These are phyloP conservation scores for Parasarocladium wereldwijsianum DNA, from an alignment of 2,329 filamentous ascomycete genomes.

Conservation along the genomic window DNA sequence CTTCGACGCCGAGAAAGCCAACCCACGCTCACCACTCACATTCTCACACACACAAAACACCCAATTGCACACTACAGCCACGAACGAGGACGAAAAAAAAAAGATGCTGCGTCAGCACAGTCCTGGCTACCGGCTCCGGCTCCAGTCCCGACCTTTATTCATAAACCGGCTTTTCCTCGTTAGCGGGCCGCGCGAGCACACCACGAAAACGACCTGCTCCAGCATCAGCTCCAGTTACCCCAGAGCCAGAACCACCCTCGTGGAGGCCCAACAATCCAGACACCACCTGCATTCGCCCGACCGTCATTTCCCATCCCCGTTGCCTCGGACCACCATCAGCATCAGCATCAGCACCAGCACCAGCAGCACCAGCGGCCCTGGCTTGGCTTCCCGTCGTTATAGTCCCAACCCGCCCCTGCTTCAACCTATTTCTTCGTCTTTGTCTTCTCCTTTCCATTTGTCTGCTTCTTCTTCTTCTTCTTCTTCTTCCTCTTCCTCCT, in stretches of 20 bases:
- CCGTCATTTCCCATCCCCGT: constrained; percentile 3
- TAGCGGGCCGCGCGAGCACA: constrained; percentile 9
- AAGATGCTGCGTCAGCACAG: too few species aligned
- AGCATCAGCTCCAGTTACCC: not conserved
- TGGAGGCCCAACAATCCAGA: too few species aligned
- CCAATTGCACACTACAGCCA: too few species aligned
- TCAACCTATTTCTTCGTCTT: not conserved
- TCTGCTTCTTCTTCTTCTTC: constrained; percentile 12
- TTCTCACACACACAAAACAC: too few species aligned
- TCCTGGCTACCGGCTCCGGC: too few species aligned
- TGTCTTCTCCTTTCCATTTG: constrained; percentile 5
- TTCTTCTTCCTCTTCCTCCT: constrained; percentile 10
- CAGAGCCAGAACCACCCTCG: too few species aligned
- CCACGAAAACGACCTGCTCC: not conserved
- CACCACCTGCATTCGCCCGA: not conserved
- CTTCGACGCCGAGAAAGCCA: too few species aligned
- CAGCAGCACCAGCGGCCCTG: not conserved
- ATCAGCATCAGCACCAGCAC: not conserved
- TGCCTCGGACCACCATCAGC: not conserved
- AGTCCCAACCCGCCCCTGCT: not conserved
- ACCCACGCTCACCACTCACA: too few species aligned
- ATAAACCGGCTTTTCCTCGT: constrained; percentile 20
- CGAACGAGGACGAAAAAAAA: too few species aligned
- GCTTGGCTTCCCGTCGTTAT: constrained; percentile 1
- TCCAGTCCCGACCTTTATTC: constrained; percentile 7